Evolutionary conservation across 2,329 filamentous ascomycete genomes (phyloP).

Genomic region (Clarireedia hainanense): DNA sequence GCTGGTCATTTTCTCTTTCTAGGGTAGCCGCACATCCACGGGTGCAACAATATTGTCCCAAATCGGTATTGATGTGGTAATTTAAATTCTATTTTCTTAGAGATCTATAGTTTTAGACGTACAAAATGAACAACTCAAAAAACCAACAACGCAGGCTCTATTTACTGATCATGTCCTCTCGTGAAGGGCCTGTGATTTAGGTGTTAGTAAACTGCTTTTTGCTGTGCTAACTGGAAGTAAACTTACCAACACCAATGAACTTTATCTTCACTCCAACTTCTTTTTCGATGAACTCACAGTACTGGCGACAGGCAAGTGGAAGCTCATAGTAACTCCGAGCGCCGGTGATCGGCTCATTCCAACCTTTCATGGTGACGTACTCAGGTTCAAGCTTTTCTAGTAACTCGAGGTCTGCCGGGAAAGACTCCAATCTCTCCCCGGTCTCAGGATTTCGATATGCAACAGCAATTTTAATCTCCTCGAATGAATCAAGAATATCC

Average conservation of each 20-base stretch:
- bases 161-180: constrained; percentile 9
- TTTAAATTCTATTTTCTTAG: no score
- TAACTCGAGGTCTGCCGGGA: constrained; percentile 54
- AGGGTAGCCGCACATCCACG: no score
- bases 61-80: no score
- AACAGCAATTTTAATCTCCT: constrained; percentile 65
- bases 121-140: no score
- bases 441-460: constrained; percentile 51
- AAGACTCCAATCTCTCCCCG: constrained; percentile 46
- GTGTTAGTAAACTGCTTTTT: not conserved
- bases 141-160: no score
- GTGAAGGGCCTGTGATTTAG: not conserved
- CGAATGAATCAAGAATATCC: constrained; percentile 66
- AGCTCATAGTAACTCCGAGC: not conserved
- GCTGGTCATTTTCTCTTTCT: no score
- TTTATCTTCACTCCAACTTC: constrained; percentile 55
- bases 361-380: constrained; percentile 55
- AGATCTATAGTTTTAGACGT: no score
- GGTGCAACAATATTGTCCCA: no score
- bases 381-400: constrained; percentile 41
- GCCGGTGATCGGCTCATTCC: constrained; percentile 64
- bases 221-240: constrained; percentile 36
- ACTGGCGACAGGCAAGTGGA: constrained; percentile 1
- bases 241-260: constrained; percentile 50
- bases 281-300: constrained; percentile 35